These are phyloP conservation scores for Huntiella savannae DNA, from an alignment of 2,329 filamentous ascomycete genomes.

Conservation along the genomic window DNA sequence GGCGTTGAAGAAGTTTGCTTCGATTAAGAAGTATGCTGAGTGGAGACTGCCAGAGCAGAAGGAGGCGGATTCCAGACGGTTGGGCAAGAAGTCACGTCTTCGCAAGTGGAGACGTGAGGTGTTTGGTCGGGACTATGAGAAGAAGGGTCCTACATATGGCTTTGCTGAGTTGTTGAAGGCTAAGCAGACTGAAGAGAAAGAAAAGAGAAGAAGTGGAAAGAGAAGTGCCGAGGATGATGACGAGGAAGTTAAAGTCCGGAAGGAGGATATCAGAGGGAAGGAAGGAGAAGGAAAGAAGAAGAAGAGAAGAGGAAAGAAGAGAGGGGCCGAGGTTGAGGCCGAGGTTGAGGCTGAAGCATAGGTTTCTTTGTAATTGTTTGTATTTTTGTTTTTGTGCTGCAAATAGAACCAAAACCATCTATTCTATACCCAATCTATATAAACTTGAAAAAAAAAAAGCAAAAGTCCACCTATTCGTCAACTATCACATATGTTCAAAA, in stretches of 20 bases:
- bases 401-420: background rate
- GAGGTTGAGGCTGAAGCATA: constrained; percentile 15
- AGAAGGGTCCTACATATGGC: constrained; percentile 37
- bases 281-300: constrained; percentile 19
- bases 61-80: constrained; percentile 63
- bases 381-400: background rate
- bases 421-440: constrained; percentile 1
- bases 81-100: constrained; percentile 83
- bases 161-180: constrained; percentile 24
- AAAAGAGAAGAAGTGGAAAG: constrained; percentile 6
- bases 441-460: background rate
- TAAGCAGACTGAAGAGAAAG: constrained; percentile 16
- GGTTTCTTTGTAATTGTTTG: constrained; percentile 2
- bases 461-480: background rate
- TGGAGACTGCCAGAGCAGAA: constrained; percentile 86
- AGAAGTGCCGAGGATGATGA: constrained; percentile 8
- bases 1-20: constrained; percentile 74
- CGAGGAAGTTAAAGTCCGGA: constrained; percentile 17
- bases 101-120: constrained; percentile 61
- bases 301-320: constrained; percentile 34
- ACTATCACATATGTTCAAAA: background rate
- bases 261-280: constrained; percentile 16
- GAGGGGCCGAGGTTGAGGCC: constrained; percentile 22
- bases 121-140: constrained; percentile 40
- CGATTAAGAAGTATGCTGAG: constrained; percentile 82